Conservation (phyloP, 192 early-diverging fungal genomes). For the Backusella liffmaniae region DNA sequence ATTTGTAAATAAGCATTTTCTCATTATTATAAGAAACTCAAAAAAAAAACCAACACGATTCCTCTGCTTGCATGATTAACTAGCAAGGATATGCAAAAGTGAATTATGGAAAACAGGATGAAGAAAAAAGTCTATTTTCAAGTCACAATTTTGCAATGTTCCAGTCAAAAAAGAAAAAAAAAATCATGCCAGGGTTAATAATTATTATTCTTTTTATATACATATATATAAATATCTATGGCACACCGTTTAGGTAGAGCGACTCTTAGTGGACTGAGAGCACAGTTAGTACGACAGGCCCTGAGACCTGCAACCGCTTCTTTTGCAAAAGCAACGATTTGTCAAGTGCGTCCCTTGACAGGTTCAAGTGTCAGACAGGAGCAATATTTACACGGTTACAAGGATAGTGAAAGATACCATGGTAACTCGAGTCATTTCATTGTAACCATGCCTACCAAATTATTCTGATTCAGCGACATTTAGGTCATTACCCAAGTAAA, state of each 20-base stretch:
- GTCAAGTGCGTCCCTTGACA: constrained; percentile 1
- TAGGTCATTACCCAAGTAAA: constrained; percentile 44
- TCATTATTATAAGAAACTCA: no score
- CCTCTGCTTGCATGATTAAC: no score
- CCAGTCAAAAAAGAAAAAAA: no score
- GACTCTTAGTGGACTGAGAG: neutral
- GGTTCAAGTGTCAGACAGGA: neutral
- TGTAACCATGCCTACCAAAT: neutral
- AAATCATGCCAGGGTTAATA: no score
- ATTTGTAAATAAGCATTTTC: no score
- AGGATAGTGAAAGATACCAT: constrained; percentile 22
- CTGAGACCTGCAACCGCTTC: neutral
- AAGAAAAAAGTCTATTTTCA: no score
- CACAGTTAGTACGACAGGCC: neutral
- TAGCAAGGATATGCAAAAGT: no score
- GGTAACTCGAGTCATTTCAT: neutral
- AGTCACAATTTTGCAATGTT: no score
- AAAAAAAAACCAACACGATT: no score
- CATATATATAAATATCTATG: neutral
- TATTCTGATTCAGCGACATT: neutral
- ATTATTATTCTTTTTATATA: no score
- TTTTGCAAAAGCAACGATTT: neutral
- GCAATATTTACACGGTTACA: constrained; percentile 19
- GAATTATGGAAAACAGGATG: no score
- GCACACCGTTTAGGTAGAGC: neutral